These are phyloP conservation scores for Priceomyces fermenticarens DNA, from an alignment of 805 yeast species.

Conservation along the genomic window DNA sequence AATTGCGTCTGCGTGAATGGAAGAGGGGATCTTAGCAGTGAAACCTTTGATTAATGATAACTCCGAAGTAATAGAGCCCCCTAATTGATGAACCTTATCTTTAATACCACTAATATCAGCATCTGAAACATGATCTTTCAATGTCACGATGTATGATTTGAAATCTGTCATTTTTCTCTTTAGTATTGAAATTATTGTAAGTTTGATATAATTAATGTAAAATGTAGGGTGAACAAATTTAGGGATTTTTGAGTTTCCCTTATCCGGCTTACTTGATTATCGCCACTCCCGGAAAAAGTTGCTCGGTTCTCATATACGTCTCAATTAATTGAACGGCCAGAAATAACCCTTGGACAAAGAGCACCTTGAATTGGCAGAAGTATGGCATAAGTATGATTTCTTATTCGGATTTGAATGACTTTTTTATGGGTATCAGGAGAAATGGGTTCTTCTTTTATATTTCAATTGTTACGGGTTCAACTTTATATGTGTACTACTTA, in stretches of 20 bases:
- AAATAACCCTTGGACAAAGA: too few relatives aligned
- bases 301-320: too few relatives aligned
- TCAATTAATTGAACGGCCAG: too few relatives aligned
- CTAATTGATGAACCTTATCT: constrained; percentile 45
- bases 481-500: constrained; percentile 24
- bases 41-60: constrained; percentile 67
- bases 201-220: too few relatives aligned
- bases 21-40: constrained; percentile 54
- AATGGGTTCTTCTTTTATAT: constrained; percentile 35
- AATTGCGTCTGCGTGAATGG: constrained; percentile 45
- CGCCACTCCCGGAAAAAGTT: too few relatives aligned
- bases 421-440: constrained; percentile 16
- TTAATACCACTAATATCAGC: constrained; percentile 43
- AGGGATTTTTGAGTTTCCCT: too few relatives aligned
- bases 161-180: constrained; percentile 20
- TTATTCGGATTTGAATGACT: too few relatives aligned
- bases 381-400: too few relatives aligned
- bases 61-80: constrained; percentile 62
- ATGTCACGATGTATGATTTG: constrained; percentile 42
- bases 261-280: too few relatives aligned
- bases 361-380: too few relatives aligned
- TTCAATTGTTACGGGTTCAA: constrained; percentile 25
- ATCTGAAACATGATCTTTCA: constrained; percentile 43
- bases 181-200: too few relatives aligned
- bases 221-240: too few relatives aligned